These are phyloP conservation scores for Spizellomyces sp. DNA, from an alignment of 192 early-diverging fungal genomes.

Conservation along the genomic window DNA sequence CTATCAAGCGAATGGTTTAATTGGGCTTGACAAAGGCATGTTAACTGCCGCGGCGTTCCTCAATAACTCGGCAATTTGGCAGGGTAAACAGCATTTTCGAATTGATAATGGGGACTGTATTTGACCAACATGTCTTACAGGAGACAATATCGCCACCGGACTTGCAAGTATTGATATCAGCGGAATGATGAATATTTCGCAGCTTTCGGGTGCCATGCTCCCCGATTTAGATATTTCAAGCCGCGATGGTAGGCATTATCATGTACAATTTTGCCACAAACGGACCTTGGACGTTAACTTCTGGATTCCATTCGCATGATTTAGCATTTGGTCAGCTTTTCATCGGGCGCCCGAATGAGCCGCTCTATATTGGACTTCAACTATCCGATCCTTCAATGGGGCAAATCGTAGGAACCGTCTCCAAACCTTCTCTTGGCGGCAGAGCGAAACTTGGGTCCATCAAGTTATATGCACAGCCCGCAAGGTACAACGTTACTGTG, in stretches of 20 bases:
- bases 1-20: constrained; percentile 10
- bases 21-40: neutral
- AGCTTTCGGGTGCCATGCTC: constrained; percentile 7
- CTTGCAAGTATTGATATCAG: neutral
- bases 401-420: neutral
- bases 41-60: neutral
- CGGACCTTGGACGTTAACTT: neutral
- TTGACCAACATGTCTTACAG: neutral
- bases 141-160: constrained; percentile 21
- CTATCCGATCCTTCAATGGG: neutral
- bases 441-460: neutral
- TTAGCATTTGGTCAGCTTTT: neutral
- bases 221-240: constrained; percentile 2
- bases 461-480: neutral
- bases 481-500: neutral
- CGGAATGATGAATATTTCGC: constrained; percentile 2
- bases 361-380: neutral
- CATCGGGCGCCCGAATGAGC: neutral
- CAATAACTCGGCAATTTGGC: constrained; percentile 15
- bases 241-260: constrained; percentile 6
- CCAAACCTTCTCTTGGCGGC: neutral
- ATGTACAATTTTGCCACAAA: neutral
- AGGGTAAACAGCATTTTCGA: constrained; percentile 3
- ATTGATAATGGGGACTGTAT: neutral
- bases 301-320: constrained; percentile 3